Percentiles rank a stretch among this genome's conserved stretches.
phyloP scores from a whole-genome alignment of 257 asterid species.

The Nicotiana sylvestris region DNA sequence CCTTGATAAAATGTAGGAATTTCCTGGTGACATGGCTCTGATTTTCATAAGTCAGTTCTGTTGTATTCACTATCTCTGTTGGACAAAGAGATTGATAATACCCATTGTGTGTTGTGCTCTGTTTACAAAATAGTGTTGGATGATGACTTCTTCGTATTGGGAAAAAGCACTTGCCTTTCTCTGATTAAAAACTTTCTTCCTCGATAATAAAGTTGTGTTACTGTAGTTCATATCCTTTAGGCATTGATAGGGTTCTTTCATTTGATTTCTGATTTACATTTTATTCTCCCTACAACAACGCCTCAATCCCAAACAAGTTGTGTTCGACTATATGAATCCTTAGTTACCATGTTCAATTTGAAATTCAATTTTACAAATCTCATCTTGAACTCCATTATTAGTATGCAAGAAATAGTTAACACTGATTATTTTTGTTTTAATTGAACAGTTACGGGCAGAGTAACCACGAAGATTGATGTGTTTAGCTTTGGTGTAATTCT shows the following conservation, averaged over 20 bases:
- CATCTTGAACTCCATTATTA: not conserved
- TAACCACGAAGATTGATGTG: conserved; percentile 17
- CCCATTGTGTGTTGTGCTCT: not conserved
- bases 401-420: not conserved
- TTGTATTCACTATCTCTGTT: not conserved
- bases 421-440: not conserved
- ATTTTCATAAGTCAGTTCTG: not conserved
- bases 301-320: too few species aligned
- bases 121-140: not conserved
- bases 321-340: too few species aligned
- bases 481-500: conserved; percentile 17
- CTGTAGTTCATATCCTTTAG: not conserved
- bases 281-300: not conserved
- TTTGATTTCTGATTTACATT: not conserved
- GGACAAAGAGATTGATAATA: not conserved
- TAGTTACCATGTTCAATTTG: too few species aligned
- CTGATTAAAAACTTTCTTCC: not conserved
- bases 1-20: not conserved
- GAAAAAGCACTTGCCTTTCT: not conserved
- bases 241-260: not conserved
- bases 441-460: conserved; percentile 13
- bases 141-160: not conserved
- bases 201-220: not conserved
- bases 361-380: not conserved
- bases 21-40: not conserved